A percentile compares a stretch with the other conserved stretches of the same genome.
phyloP scores from a whole-genome alignment of 2,329 filamentous ascomycete genomes.

The Xylariaceae sp. region DNA sequence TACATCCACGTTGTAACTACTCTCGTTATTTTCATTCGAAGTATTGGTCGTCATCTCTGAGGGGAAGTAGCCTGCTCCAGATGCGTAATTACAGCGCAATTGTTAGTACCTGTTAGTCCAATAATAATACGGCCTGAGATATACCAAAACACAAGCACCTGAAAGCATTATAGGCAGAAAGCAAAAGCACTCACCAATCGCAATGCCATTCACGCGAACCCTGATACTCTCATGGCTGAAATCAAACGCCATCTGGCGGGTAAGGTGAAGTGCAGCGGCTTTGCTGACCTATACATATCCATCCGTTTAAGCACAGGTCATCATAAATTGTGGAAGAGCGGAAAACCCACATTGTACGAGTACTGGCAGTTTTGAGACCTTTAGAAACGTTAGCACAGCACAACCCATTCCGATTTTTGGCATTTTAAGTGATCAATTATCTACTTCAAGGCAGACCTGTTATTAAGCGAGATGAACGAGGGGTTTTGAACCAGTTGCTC shows the following conservation, averaged over 20 bases:
- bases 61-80: slow-evolving; percentile 36
- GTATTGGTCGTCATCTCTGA: slow-evolving; percentile 36
- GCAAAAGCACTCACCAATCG: slow-evolving; percentile 29
- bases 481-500: no score
- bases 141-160: background rate
- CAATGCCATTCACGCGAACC: slow-evolving; percentile 39
- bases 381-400: background rate
- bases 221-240: slow-evolving; percentile 37
- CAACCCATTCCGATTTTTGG: no score
- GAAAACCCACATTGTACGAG: slow-evolving; percentile 35
- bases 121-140: no score
- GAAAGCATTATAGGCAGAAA: background rate
- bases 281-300: slow-evolving; percentile 38
- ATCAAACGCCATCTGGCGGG: slow-evolving; percentile 38
- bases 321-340: background rate
- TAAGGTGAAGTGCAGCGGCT: slow-evolving; percentile 35
- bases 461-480: no score
- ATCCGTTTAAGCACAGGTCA: no score
- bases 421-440: no score
- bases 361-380: slow-evolving; percentile 35
- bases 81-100: background rate
- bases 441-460: no score
- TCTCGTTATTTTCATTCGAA: slow-evolving; percentile 35
- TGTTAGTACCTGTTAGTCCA: background rate
- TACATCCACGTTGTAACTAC: slow-evolving; percentile 19